phyloP scores from a whole-genome alignment of 1,284 basidiomycete species.

The Cutaneotrichosporon curvatum region DNA sequence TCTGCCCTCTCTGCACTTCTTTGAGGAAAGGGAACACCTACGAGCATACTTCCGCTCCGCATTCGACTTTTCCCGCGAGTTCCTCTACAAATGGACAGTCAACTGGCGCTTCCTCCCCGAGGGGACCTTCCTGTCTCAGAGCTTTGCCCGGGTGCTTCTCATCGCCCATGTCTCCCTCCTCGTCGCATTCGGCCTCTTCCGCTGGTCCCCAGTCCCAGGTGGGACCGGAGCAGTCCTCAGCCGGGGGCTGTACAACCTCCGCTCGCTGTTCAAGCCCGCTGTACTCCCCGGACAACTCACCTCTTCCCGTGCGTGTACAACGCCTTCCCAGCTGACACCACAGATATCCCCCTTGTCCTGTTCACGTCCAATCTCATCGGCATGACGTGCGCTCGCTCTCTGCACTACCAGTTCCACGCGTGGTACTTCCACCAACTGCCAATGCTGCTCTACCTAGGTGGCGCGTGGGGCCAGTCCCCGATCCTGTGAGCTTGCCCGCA shows the following conservation, averaged over 20 bases:
- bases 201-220: slow-evolving; percentile 62
- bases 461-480: slow-evolving; percentile 19
- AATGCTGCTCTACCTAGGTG: slow-evolving; percentile 54
- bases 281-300: slow-evolving; percentile 10
- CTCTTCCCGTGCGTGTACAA: slow-evolving; percentile 22
- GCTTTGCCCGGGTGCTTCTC: slow-evolving; percentile 61
- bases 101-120: slow-evolving; percentile 90
- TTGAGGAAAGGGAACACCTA: slow-evolving; percentile 19
- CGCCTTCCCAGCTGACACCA: not conserved
- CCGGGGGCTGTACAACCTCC: slow-evolving; percentile 50
- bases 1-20: slow-evolving; percentile 67
- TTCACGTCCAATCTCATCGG: slow-evolving; percentile 91
- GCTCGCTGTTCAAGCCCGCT: slow-evolving; percentile 14
- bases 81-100: slow-evolving; percentile 95
- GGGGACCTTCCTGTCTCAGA: slow-evolving; percentile 60
- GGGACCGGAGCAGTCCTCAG: slow-evolving; percentile 55
- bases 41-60: slow-evolving; percentile 65
- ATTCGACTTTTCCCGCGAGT: slow-evolving; percentile 82
- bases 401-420: slow-evolving; percentile 98
- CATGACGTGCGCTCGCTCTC: slow-evolving; percentile 82
- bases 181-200: slow-evolving; percentile 60
- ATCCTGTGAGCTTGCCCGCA: slow-evolving; percentile 22
- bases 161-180: slow-evolving; percentile 59
- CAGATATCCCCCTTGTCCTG: slow-evolving; percentile 73
- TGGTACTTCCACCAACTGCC: slow-evolving; percentile 97